phyloP scores from a whole-genome alignment of 306 rosid genomes.

The Elaeagnus macrophylla region DNA sequence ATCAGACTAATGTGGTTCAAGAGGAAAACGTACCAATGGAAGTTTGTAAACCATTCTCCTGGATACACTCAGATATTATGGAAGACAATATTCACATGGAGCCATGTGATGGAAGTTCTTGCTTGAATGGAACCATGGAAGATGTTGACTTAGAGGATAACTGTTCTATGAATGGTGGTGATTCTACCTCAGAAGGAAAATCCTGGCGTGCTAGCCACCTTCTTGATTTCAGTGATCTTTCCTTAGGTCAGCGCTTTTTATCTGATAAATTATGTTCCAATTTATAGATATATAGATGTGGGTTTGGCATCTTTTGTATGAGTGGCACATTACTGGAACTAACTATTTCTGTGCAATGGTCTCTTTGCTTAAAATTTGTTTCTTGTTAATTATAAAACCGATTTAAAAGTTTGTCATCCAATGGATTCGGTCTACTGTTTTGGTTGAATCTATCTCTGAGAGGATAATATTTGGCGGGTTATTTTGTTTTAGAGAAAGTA shows the following conservation, averaged over 20 bases:
- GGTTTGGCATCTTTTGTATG: constrained; percentile 1
- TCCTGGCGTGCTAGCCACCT: constrained; percentile 82
- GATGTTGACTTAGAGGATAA: constrained; percentile 23
- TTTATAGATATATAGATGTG: constrained; percentile 5
- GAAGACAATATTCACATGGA: constrained; percentile 91
- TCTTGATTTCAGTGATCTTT: constrained; percentile 90
- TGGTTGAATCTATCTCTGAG: too few species aligned
- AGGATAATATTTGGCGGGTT: too few species aligned
- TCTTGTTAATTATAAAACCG: too few species aligned
- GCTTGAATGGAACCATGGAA: constrained; percentile 26
- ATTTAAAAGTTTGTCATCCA: too few species aligned
- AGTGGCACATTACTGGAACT: not conserved
- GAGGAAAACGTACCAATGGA: constrained; percentile 34
- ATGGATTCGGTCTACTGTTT: too few species aligned
- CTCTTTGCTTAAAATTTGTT: too few species aligned
- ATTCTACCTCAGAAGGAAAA: constrained; percentile 27
- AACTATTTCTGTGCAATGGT: too few species aligned
- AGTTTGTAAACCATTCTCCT: constrained; percentile 51
- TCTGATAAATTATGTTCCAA: constrained; percentile 9
- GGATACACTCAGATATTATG: constrained; percentile 93
- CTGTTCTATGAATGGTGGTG: constrained; percentile 25
- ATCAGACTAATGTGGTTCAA: constrained; percentile 31
- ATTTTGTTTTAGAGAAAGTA: too few species aligned
- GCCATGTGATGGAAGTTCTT: constrained; percentile 27
- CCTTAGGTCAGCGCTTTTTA: constrained; percentile 55